A percentile compares a stretch with the other conserved stretches of the same genome.
Conservation (phyloP, 352 stramenopile genomes). For the Phytophthora chlamydospora region DNA sequence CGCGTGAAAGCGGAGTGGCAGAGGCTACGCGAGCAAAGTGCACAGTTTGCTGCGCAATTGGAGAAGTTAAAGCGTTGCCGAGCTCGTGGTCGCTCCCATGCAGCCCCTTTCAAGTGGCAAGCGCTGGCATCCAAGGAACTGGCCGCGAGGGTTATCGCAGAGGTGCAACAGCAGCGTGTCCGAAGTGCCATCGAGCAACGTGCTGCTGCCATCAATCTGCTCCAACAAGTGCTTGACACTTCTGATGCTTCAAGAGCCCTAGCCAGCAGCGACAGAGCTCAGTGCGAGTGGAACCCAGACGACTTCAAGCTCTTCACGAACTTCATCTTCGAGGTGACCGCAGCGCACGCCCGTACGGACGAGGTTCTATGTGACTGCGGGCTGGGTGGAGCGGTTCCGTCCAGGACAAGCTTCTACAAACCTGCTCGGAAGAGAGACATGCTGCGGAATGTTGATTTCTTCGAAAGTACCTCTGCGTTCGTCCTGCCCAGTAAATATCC, state of each 20-base stretch:
- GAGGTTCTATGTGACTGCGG: constrained; percentile 6
- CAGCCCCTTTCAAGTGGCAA: constrained; percentile 15
- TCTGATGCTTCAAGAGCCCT: not conserved
- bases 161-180: constrained; percentile 3
- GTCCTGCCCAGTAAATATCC: constrained; percentile 13
- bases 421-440: constrained; percentile 8
- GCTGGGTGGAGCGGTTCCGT: not conserved
- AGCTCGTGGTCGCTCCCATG: not conserved
- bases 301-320: constrained; percentile 18
- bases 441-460: constrained; percentile 4
- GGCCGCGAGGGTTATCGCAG: constrained; percentile 1
- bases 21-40: constrained; percentile 1
- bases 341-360: constrained; percentile 15
- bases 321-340: constrained; percentile 5
- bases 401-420: constrained; percentile 16
- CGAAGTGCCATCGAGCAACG: constrained; percentile 11
- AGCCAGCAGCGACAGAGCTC: not conserved
- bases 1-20: constrained; percentile 18
- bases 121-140: constrained; percentile 15
- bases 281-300: not conserved
- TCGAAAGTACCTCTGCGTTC: constrained; percentile 20
- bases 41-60: constrained; percentile 4
- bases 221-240: constrained; percentile 9
- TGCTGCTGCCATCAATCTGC: not conserved
- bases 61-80: constrained; percentile 5